Conservation (phyloP, 176 grass and related monocot genomes). For the Guadua angustifolia region DNA sequence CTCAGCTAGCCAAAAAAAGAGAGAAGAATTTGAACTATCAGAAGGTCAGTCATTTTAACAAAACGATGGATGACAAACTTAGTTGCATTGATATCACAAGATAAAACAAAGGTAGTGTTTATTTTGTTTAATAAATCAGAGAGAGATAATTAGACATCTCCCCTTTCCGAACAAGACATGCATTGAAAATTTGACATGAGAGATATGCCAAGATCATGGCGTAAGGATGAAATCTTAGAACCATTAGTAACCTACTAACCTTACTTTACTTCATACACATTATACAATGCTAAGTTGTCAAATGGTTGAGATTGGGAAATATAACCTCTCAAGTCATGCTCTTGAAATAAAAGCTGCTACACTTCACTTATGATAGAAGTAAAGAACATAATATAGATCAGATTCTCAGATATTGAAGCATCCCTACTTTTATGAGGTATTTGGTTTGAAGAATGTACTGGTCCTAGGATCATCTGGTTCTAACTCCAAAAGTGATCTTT, state of each 20-base stretch:
- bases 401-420: conserved; percentile 25
- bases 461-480: conserved; percentile 25
- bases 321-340: background rate
- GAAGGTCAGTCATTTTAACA: conserved; percentile 35
- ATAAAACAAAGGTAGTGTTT: conserved; percentile 17
- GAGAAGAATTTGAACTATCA: conserved; percentile 32
- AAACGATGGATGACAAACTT: conserved; percentile 19
- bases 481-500: conserved; percentile 18
- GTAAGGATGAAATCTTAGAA: conserved; percentile 10
- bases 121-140: conserved; percentile 34
- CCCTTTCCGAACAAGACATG: conserved; percentile 24
- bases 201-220: conserved; percentile 31
- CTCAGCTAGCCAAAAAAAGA: conserved; percentile 48
- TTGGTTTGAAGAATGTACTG: conserved; percentile 18
- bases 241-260: background rate
- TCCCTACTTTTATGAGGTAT: conserved; percentile 14
- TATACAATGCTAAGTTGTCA: conserved; percentile 11
- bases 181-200: conserved; percentile 23
- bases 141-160: conserved; percentile 15
- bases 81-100: conserved; percentile 28
- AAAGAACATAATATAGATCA: background rate
- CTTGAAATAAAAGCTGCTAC: background rate
- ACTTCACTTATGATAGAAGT: conserved; percentile 5
- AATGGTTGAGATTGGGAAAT: background rate
- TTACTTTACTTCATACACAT: conserved; percentile 26